phyloP scores from a whole-genome alignment of 2,329 filamentous ascomycete genomes.

The Phyllosticta citribraziliensis region DNA sequence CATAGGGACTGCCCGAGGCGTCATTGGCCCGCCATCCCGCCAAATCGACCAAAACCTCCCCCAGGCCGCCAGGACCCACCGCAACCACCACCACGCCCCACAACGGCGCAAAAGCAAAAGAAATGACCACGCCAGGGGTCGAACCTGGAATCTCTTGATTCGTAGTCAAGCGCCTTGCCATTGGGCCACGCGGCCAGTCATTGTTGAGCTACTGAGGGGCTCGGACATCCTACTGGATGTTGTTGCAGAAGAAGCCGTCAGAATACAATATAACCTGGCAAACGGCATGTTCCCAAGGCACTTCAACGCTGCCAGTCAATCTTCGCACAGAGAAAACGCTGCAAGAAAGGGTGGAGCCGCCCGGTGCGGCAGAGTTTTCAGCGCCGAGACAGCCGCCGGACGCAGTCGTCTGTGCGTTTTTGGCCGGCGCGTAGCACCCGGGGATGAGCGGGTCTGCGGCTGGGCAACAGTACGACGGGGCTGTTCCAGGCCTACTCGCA shows the following conservation, averaged over 20 bases:
- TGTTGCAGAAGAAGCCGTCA: neutral
- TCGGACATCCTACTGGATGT: neutral
- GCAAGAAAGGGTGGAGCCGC: neutral
- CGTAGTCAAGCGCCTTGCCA: slow-evolving; percentile 51
- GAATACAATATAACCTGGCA: neutral
- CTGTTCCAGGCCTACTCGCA: neutral
- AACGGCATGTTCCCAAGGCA: fast-evolving
- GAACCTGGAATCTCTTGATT: slow-evolving; percentile 34
- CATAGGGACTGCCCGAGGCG: too few species aligned
- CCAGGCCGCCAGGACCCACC: too few species aligned
- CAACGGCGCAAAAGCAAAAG: neutral
- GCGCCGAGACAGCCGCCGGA: neutral
- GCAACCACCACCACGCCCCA: too few species aligned
- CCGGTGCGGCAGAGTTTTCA: neutral
- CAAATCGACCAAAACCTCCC: too few species aligned
- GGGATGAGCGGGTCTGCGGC: neutral
- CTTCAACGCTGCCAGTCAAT: neutral
- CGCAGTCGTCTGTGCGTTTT: neutral
- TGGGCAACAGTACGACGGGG: neutral
- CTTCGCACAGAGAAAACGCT: neutral
- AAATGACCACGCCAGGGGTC: slow-evolving; percentile 11
- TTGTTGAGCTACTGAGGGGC: neutral
- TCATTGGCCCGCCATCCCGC: too few species aligned
- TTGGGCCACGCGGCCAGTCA: slow-evolving; percentile 36
- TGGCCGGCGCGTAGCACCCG: neutral